These are phyloP conservation scores for Xylaria intraflava DNA, from an alignment of 495 filamentous ascomycete species.

Conservation along the genomic window DNA sequence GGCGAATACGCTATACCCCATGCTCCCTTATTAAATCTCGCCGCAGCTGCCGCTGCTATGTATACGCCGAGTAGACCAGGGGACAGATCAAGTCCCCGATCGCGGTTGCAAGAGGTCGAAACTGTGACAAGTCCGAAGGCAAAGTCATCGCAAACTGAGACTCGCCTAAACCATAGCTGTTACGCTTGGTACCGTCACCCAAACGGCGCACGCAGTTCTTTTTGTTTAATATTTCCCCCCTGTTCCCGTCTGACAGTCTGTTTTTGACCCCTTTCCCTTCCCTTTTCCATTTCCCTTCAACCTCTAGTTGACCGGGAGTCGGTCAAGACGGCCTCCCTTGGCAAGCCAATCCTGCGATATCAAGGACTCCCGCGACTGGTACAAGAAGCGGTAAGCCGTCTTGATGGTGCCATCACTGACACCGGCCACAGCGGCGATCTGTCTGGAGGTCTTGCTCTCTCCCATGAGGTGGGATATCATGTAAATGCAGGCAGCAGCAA, in stretches of 20 bases:
- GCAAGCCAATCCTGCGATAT: constrained; percentile 69
- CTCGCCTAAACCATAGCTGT: neutral
- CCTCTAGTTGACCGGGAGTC: constrained; percentile 50
- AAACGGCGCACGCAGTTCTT: neutral
- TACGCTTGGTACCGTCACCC: neutral
- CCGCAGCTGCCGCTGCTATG: neutral
- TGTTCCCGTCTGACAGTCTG: neutral
- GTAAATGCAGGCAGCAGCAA: constrained; percentile 93
- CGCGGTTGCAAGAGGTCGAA: neutral
- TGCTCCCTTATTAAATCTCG: neutral
- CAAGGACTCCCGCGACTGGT: constrained; percentile 62
- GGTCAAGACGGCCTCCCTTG: constrained; percentile 58
- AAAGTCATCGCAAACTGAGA: neutral
- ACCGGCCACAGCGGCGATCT: constrained; percentile 71
- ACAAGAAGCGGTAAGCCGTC: constrained; percentile 85
- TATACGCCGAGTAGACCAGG: neutral
- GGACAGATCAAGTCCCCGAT: neutral
- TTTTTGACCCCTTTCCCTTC: neutral
- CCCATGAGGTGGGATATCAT: constrained; percentile 83
- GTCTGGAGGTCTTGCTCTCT: constrained; percentile 68
- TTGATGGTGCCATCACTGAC: constrained; percentile 96
- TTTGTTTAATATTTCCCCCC: neutral
- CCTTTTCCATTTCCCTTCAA: neutral
- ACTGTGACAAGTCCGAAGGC: neutral
- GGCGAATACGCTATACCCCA: constrained; percentile 5